Conservation (phyloP, 306 rosid species). For the Gleditsia sinensis region DNA sequence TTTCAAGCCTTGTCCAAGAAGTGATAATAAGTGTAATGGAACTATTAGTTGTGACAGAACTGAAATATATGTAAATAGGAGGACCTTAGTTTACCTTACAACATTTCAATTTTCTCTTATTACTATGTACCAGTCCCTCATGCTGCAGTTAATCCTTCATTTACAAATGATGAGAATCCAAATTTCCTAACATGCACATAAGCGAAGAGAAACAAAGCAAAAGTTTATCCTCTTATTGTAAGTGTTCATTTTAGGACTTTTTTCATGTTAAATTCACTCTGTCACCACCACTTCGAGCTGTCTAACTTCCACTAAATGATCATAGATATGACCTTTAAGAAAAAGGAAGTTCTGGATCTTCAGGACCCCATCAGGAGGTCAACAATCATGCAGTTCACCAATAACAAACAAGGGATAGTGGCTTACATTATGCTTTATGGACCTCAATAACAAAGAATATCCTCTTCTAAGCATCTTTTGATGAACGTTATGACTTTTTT, state of each 20-base stretch:
- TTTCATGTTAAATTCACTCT: neutral
- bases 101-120: no score
- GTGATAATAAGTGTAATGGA: neutral
- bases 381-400: neutral
- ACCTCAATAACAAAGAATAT: no score
- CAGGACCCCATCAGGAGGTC: neutral
- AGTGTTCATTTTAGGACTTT: no score
- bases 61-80: neutral
- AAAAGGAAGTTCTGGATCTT: neutral
- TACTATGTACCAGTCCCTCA: no score
- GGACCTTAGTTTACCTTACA: neutral
- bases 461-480: no score
- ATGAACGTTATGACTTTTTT: no score
- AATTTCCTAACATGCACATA: neutral
- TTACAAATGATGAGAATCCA: neutral
- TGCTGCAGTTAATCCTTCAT: neutral
- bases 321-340: neutral
- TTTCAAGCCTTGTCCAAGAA: conserved; percentile 7
- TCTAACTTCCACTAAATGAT: neutral
- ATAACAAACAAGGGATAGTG: neutral
- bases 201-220: neutral
- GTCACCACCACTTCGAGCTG: neutral
- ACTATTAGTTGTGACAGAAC: neutral
- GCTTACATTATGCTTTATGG: no score
- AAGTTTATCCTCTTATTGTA: neutral